phyloP scores from a whole-genome alignment of 73 alveolate species.

The Symbiodinium pilosum region DNA sequence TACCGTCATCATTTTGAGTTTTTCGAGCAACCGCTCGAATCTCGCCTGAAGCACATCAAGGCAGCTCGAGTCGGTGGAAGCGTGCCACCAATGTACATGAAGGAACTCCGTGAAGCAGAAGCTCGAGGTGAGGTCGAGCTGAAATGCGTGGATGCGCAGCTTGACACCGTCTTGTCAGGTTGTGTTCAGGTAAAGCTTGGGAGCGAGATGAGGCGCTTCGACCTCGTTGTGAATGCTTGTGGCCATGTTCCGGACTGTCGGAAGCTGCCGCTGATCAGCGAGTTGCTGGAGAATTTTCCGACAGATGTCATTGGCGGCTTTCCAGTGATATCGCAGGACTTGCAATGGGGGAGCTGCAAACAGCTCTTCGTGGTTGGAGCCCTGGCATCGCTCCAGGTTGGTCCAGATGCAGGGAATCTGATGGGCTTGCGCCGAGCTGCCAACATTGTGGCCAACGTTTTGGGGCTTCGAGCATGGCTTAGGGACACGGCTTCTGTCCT shows the following conservation, averaged over 20 bases:
- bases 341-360: conserved; percentile 68
- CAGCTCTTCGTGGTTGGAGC: conserved; percentile 64
- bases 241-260: conserved; percentile 84
- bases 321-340: conserved; percentile 31
- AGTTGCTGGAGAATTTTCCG: conserved; percentile 23
- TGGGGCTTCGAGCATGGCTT: conserved; percentile 67
- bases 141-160: conserved; percentile 17
- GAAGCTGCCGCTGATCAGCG: conserved; percentile 12
- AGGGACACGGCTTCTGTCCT: conserved; percentile 31
- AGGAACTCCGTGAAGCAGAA: conserved; percentile 48
- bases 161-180: neutral
- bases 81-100: conserved; percentile 91
- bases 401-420: conserved; percentile 91
- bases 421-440: conserved; percentile 73
- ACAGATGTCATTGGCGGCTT: conserved; percentile 64
- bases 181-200: neutral
- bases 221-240: conserved; percentile 44
- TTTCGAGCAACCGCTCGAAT: conserved; percentile 49
- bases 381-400: conserved; percentile 71
- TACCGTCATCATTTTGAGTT: conserved; percentile 21
- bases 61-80: conserved; percentile 76
- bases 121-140: neutral
- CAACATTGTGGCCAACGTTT: conserved; percentile 48
- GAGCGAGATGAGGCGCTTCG: conserved; percentile 36
- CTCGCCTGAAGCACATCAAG: conserved; percentile 52